Evolutionary conservation across 179 eudicot species (phyloP), one percentile per base, ranked within the genome.

Genomic region (Drosera spatulata): DNA sequence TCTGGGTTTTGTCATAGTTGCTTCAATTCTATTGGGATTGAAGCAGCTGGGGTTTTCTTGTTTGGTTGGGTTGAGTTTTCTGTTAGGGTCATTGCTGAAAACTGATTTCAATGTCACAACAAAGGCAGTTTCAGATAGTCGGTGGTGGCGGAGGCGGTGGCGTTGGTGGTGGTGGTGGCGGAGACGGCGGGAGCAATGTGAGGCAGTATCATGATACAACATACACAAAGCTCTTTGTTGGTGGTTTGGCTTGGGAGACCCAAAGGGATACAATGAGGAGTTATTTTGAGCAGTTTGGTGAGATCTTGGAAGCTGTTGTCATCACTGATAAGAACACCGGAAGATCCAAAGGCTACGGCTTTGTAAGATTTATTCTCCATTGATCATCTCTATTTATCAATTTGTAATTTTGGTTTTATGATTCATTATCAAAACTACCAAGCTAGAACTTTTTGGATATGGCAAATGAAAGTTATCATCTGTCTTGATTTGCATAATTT

Each of bases 211-310:
- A 39, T 51, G 81, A 77, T 11, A 77, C 81, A 53, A 77, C 73
- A 4, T 66, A 73, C 33, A 77, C 81, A 6, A 77, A 77, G 64
- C 66, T 77, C 52, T 77, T 77, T 46, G 81, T 77, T 39, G 81
- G 81, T 41, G 81, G 81, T 6, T 58, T 77, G 3, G 81, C 81
- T 77, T 77, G 81, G 81, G 73, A 53, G 73, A 73, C 77, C 67
- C 62, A 43, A 63, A 22, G 33, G 33, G 33, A 22, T 22, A 22
- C 33, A 22, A 22, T 22, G 33, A 22, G 33, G 33, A 22, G 53
- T n/a, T 77, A 77, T 50, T 77, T 77, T 70, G 78, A 77, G 33
- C 75, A 77, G 39, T 77, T 77, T 77, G 81, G 81, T 1, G 81
- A 73, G 72, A 77, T 77, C 77, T 69, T 77, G 53, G 81, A 77